Conservation (phyloP, 108 stramenopile genomes). For the Halocafeteria seosinensis region DNA sequence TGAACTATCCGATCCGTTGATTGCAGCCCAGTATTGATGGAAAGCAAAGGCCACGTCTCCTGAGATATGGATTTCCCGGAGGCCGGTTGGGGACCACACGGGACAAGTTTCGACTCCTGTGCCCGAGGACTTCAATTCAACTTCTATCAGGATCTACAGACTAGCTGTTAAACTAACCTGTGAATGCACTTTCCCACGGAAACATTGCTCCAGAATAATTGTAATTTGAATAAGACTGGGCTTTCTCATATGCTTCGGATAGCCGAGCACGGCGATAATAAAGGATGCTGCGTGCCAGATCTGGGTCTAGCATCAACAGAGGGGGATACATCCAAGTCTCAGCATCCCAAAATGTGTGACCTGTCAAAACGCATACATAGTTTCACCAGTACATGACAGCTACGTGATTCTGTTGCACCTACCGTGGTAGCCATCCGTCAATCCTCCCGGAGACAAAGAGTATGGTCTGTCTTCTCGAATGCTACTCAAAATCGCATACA, state of each 20-base stretch:
- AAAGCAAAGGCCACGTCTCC: conserved; percentile 9
- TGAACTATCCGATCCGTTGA: background rate
- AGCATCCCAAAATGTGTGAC: background rate
- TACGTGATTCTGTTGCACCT: too few relatives aligned
- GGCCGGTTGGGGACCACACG: conserved; percentile 5
- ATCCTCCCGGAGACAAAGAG: too few relatives aligned
- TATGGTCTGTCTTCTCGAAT: too few relatives aligned
- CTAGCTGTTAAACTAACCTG: too few relatives aligned
- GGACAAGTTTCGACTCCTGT: conserved; percentile 11
- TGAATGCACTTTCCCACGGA: conserved; percentile 8
- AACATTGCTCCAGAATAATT: conserved; percentile 9
- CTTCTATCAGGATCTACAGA: too few relatives aligned
- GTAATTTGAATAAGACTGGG: background rate
- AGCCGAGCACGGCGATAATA: background rate
- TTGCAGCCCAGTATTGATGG: background rate
- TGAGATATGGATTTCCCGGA: conserved; percentile 3
- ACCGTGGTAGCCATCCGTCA: too few relatives aligned
- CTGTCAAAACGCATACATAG: too few relatives aligned
- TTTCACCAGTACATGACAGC: too few relatives aligned
- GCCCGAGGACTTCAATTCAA: too few relatives aligned
- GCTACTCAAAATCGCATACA: too few relatives aligned
- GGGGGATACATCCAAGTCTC: background rate
- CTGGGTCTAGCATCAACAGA: background rate
- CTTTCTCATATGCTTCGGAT: background rate
- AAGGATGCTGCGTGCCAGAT: background rate